Base-by-base conservation (phyloP, 2,329 filamentous ascomycete genomes). In the Fusarium camptoceras region DNA sequence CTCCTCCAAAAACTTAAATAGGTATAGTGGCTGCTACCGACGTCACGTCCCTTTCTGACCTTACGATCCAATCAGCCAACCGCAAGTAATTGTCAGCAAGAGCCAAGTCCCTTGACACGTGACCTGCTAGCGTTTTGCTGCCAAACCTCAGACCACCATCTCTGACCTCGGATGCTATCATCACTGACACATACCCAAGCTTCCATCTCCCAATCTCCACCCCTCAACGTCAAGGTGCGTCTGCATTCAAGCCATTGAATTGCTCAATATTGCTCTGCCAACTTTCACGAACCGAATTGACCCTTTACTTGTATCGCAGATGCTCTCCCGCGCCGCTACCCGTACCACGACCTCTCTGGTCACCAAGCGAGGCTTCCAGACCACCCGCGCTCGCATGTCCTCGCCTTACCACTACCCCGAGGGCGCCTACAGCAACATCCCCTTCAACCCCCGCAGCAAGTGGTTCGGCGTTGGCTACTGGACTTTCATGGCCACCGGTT, bases 331-430 rank as follows among this genome's bases (percentile, higher is more conserved):
- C 81, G 87, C 89, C 83, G 87, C 84, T 77, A 77, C 83, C 78
- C 88, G 88, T 80, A 87, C 86, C 81, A 89, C 91, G 80, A 89
- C 90, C 79, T 84, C 87, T 73, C 82, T 90, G 80, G 86, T 94
- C 85, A 88, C 91, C 88, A 94, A 94, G 86, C 94, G 96, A 83
- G 94, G 92, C 85, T 98, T 99, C 91, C 92, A 94, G 83, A 90
- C 93, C 79, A 97, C 95, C 81, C 93, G 93, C 79, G 84, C 92
- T 81, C 94, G 93, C 82, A 85, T 97, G 81, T 89, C 87, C 77
- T 97, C 93, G 81, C 94, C 94, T 72, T 98, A 97, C 91, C 96
- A 99, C 88, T 99, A 99, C 87, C 92, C 95, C 76, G 95, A 98
- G 87, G 96, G 95, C 73, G 93, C 95, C 79, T 92, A 94, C 84